Evolutionary conservation across 768 basidiomycete species (phyloP).

Genomic region (Epithele typhae): DNA sequence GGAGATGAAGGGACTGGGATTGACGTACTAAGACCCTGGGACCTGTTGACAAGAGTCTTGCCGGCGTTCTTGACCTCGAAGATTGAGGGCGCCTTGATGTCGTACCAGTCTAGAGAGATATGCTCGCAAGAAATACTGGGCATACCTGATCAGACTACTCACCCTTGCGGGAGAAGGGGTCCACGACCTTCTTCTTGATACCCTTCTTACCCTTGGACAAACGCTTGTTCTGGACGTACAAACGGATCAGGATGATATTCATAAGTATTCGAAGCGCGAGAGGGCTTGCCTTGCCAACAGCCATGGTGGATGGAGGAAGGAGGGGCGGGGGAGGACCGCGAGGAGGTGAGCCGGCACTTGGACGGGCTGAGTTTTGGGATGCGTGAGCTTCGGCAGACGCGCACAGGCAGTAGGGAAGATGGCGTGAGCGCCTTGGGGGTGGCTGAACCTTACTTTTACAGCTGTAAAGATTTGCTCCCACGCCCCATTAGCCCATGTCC

Average conservation of each 20-base stretch:
- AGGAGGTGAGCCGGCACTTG: constrained; percentile 41
- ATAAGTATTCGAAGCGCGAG: neutral
- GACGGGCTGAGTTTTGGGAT: constrained; percentile 44
- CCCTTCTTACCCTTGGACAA: constrained; percentile 98
- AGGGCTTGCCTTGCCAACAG: constrained; percentile 77
- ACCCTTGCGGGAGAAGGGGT: constrained; percentile 99
- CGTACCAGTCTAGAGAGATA: constrained; percentile 84
- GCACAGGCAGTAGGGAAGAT: constrained; percentile 5
- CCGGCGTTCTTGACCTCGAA: constrained; percentile 97
- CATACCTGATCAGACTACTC: constrained; percentile 14
- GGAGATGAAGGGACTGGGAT: neutral
- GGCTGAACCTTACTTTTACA: constrained; percentile 62
- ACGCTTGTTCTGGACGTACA: constrained; percentile 86
- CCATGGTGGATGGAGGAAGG: constrained; percentile 52
- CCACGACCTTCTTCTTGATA: constrained; percentile 99
- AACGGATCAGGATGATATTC: neutral
- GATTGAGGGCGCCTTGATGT: constrained; percentile 96
- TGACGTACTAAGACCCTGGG: constrained; percentile 92
- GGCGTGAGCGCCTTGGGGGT: constrained; percentile 26
- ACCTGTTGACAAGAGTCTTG: constrained; percentile 98
- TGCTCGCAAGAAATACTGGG: neutral
- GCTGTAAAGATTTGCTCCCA: constrained; percentile 49
- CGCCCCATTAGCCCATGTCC: constrained; percentile 20
- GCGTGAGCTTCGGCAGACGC: constrained; percentile 14
- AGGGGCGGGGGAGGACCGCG: constrained; percentile 36